These are phyloP conservation scores for Podosphaera aphanis DNA, from an alignment of 2,329 filamentous ascomycete genomes.

Conservation along the genomic window DNA sequence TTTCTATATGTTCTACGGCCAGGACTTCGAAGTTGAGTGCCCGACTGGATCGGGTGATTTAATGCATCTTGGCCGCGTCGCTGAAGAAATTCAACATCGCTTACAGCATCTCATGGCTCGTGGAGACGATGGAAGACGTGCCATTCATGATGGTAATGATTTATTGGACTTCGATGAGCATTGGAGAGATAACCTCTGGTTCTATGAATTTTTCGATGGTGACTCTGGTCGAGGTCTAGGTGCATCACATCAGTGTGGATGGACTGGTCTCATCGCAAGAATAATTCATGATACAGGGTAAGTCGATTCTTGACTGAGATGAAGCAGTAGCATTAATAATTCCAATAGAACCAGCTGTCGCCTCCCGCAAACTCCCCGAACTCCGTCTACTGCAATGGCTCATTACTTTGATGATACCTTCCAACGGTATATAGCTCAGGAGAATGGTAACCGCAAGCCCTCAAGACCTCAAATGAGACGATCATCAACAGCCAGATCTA, in stretches of 20 bases:
- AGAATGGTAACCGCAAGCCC: conserved; percentile 18
- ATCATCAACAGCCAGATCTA: conserved; percentile 62
- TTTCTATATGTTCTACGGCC: conserved; percentile 91
- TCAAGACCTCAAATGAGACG: conserved; percentile 39
- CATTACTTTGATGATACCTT: conserved; percentile 94
- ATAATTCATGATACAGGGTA: conserved; percentile 97
- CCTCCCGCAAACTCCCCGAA: conserved; percentile 77
- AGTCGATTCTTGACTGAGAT: conserved; percentile 16
- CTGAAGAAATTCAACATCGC: conserved; percentile 84
- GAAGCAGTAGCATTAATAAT: conserved; percentile 13
- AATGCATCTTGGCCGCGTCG: conserved; percentile 88
- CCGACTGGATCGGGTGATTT: conserved; percentile 80
- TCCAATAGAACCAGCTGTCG: conserved; percentile 54
- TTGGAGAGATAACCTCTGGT: conserved; percentile 89
- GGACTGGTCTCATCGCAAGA: conserved; percentile 86
- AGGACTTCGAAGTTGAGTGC: conserved; percentile 71
- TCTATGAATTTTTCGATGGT: conserved; percentile 93
- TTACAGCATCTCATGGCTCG: conserved; percentile 77
- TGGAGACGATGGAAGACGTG: conserved; percentile 63
- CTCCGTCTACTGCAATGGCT: conserved; percentile 57
- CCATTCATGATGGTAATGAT: conserved; percentile 68
- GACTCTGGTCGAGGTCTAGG: conserved; percentile 75
- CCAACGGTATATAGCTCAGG: conserved; percentile 25
- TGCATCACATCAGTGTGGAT: conserved; percentile 84
- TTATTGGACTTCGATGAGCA: conserved; percentile 73